These are phyloP conservation scores for Sindora glabra DNA, from an alignment of 306 rosid genomes.

Conservation along the genomic window DNA sequence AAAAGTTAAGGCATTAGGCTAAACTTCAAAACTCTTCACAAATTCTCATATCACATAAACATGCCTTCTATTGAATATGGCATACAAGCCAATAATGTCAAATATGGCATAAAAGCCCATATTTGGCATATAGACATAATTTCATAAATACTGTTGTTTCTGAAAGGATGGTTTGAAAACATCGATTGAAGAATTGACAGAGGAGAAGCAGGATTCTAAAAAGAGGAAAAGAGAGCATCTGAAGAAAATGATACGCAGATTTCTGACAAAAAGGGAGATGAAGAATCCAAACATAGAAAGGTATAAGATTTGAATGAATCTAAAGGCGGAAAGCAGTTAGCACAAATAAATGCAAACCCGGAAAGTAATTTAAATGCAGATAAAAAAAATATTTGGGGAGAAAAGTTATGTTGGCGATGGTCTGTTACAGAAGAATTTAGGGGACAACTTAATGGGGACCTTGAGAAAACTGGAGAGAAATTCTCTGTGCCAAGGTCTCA, in stretches of 20 bases:
- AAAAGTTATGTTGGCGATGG: neutral
- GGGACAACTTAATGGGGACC: slow-evolving; percentile 11
- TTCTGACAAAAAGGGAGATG: slow-evolving; percentile 33
- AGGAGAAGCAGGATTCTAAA: too few species aligned
- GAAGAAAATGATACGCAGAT: slow-evolving; percentile 26
- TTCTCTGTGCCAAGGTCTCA: slow-evolving; percentile 26
- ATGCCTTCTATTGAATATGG: too few species aligned
- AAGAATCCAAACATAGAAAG: slow-evolving; percentile 55
- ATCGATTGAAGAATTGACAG: too few species aligned
- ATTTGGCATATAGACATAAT: too few species aligned
- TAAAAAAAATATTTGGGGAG: slow-evolving; percentile 1
- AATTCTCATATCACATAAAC: too few species aligned
- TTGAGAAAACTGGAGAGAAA: slow-evolving; percentile 33
- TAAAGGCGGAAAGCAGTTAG: slow-evolving; percentile 21
- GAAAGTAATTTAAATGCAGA: slow-evolving; percentile 5
- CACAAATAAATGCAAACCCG: slow-evolving; percentile 6
- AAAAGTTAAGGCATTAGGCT: too few species aligned
- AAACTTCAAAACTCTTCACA: too few species aligned
- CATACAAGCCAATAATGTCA: too few species aligned
- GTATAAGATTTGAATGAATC: slow-evolving; percentile 24
- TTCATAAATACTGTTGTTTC: too few species aligned
- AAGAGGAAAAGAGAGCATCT: too few species aligned
- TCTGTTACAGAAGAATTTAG: slow-evolving; percentile 8
- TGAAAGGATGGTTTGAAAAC: too few species aligned
- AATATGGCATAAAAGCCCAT: too few species aligned